Base-by-base conservation (phyloP, 495 filamentous ascomycete species). In the Parathielavia hyrcaniae region DNA sequence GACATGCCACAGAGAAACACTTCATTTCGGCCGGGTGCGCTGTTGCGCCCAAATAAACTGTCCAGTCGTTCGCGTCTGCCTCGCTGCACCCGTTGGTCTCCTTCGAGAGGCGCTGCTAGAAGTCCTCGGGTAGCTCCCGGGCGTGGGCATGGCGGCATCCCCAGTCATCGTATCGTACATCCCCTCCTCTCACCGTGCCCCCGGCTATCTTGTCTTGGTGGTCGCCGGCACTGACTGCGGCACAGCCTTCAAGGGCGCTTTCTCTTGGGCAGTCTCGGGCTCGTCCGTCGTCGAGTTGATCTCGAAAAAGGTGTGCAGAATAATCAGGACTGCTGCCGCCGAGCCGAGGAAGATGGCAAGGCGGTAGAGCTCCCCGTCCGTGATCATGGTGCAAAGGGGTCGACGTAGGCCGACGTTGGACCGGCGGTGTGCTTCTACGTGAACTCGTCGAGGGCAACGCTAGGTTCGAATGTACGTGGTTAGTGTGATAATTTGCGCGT, bases 241-340 rank as follows among this genome's bases (percentile, higher is more conserved):
- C 14, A 80, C 86, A 11, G 79, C 73, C 38, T 87, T 75, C 39
- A 66, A 77, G 1, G 84, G 80, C n/a, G 81, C 81, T 64, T 88
- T 81, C 65, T 77, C 76, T 61, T 78, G 67, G 51, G 85, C 81
- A 30, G 84, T 79, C 14, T 78, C 73, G 43, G 80, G 36, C 51
- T 64, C 44, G 34, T 53, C 79, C 46, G 89, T 83, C 59, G 78
- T 74, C 36, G 91, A 83, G 71, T 98, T 98, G 78, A 97, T 83
- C 67, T 97, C 91, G 64, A 99, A 86, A 79, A 95, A 97, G 75
- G 96, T 90, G 80, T 97, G 97, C 19, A 96, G 74, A 45, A 97
- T 84, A 48, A 96, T 96, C 61, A 99, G 82, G 53, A 96, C 82
- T 91, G 97, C 93, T 64, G 93, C 83, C 35, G 85, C 80, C 43